Conservation (phyloP, 73 alveolate genomes). For the Paramecium tetraurelia region DNA sequence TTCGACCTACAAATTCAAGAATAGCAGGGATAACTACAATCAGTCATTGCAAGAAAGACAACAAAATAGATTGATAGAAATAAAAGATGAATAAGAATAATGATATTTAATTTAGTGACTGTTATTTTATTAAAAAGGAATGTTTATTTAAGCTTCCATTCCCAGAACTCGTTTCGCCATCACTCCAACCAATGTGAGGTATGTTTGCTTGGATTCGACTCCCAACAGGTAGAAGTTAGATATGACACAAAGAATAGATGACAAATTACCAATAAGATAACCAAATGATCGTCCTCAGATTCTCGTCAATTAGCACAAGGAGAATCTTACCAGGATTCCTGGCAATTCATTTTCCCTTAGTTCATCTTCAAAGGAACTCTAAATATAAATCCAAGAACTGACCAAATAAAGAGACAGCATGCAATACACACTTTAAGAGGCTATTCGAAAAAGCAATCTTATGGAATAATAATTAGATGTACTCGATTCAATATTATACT, state of each 20-base stretch:
- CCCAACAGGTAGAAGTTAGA: neutral
- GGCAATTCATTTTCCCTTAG: neutral
- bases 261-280: neutral
- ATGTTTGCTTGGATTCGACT: neutral
- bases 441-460: neutral
- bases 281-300: neutral
- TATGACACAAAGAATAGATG: neutral
- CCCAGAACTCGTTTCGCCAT: slow-evolving; percentile 11
- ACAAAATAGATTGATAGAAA: neutral
- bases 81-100: slow-evolving; percentile 14
- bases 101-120: slow-evolving; percentile 21
- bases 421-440: neutral
- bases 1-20: neutral
- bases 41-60: neutral
- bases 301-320: neutral
- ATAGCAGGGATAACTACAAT: neutral
- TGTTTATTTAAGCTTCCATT: neutral
- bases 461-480: neutral
- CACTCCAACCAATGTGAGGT: slow-evolving; percentile 2
- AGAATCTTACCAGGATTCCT: neutral
- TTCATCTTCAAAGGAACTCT: neutral
- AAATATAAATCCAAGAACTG: neutral
- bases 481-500: neutral
- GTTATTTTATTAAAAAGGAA: neutral
- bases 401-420: neutral